These are phyloP conservation scores for Gigaspora rosea DNA, from an alignment of 192 early-diverging fungal genomes.

Conservation along the genomic window DNA sequence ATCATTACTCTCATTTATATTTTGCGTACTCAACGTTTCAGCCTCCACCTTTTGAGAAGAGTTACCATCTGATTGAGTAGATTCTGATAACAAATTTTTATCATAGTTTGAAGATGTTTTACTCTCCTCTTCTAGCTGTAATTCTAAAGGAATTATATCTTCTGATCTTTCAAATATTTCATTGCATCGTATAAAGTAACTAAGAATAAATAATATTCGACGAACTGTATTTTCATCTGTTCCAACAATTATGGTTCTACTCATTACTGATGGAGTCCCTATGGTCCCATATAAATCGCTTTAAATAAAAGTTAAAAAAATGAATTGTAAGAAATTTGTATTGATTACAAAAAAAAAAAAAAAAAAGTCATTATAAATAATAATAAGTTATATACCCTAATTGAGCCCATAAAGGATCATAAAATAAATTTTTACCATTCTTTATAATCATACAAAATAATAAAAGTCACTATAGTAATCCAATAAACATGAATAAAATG, in stretches of 20 bases:
- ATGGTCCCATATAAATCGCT: conserved; percentile 59
- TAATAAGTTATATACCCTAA: conserved; percentile 39
- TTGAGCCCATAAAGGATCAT: conserved; percentile 63
- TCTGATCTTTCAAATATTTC: conserved; percentile 53
- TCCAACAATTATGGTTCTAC: conserved; percentile 56
- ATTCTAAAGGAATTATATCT: neutral
- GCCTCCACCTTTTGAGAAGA: neutral
- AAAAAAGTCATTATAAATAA: neutral
- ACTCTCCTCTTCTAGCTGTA: neutral
- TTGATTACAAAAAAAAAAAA: neutral
- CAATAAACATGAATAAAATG: neutral
- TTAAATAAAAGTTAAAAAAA: neutral
- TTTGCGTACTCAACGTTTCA: no score
- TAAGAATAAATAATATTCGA: conserved; percentile 52
- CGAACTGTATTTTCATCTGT: conserved; percentile 48
- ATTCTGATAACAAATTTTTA: no score
- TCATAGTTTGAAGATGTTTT: neutral
- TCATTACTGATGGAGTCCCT: conserved; percentile 48
- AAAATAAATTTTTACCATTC: conserved; percentile 42
- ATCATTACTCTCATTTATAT: no score
- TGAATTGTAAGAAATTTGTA: neutral
- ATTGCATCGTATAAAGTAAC: conserved; percentile 61
- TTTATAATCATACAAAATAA: neutral
- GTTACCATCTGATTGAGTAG: neutral
- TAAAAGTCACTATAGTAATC: neutral